A percentile compares a stretch with the other conserved stretches of the same genome.
Evolutionary conservation across 2,329 filamentous ascomycete species (phyloP).

Genomic region (Microcyclospora pomicola): DNA sequence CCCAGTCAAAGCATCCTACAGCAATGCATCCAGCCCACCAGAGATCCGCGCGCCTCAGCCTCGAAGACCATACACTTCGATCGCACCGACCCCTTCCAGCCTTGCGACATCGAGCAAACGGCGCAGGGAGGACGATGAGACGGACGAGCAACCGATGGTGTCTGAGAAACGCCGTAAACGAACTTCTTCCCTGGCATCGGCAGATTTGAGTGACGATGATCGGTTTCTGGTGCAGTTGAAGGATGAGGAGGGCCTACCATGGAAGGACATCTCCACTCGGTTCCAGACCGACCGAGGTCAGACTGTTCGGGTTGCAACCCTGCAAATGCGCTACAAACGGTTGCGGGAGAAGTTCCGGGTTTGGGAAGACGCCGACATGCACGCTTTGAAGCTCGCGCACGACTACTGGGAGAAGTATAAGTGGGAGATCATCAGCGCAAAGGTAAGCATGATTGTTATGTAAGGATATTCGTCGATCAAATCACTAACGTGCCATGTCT

Average conservation of each 20-base stretch:
- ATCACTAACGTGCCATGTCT: constrained; percentile 1
- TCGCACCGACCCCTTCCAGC: constrained; percentile 30
- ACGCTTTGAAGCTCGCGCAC: constrained; percentile 35
- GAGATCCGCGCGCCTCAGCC: constrained; percentile 25
- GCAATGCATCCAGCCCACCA: constrained; percentile 17
- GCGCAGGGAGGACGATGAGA: constrained; percentile 24
- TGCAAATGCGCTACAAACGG: constrained; percentile 42
- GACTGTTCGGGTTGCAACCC: constrained; percentile 36
- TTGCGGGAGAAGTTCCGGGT: constrained; percentile 36
- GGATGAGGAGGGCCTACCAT: constrained; percentile 38
- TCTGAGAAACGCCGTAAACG: constrained; percentile 28
- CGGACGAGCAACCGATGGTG: constrained; percentile 17
- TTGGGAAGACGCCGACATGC: constrained; percentile 38
- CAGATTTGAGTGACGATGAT: constrained; percentile 38
- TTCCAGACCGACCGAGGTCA: constrained; percentile 37
- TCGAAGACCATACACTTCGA: constrained; percentile 28
- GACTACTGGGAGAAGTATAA: constrained; percentile 41
- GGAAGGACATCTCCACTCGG: constrained; percentile 40
- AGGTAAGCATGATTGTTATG: constrained; percentile 25
- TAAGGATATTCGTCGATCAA: neutral
- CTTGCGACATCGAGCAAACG: constrained; percentile 24
- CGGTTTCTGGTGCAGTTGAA: constrained; percentile 36
- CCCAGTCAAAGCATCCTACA: constrained; percentile 12
- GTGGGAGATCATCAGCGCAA: constrained; percentile 40
- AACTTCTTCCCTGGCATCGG: constrained; percentile 22